Conservation (phyloP, 805 yeast species). For the Ogataea zsoltii region DNA sequence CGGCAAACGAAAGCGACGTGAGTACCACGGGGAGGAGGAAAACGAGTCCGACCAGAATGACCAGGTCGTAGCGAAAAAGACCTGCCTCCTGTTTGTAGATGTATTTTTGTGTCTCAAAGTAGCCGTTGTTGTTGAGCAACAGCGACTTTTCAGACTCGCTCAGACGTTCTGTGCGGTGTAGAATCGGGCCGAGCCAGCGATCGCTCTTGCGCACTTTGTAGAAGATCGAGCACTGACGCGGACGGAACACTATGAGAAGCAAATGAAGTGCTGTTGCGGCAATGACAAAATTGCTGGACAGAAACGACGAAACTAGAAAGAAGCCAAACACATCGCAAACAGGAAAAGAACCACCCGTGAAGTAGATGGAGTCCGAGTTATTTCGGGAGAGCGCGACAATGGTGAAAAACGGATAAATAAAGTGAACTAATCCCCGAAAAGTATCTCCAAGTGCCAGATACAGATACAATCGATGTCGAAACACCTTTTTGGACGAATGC, state of each 20-base stretch:
- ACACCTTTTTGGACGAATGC: conserved; percentile 16
- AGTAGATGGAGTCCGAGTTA: conserved; percentile 7
- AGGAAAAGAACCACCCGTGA: conserved; percentile 9
- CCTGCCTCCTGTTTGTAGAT: conserved; percentile 22
- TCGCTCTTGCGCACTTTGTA: conserved; percentile 7
- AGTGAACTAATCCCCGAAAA: conserved; percentile 13
- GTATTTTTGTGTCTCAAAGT: conserved; percentile 11
- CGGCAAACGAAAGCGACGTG: conserved; percentile 12
- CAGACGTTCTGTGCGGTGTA: conserved; percentile 1
- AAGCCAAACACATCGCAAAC: conserved; percentile 24
- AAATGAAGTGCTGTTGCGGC: conserved; percentile 22
- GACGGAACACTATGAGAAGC: conserved; percentile 12
- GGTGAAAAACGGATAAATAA: conserved; percentile 18
- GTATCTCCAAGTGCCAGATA: conserved; percentile 16
- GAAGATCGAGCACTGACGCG: conserved; percentile 7
- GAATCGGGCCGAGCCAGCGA: neutral
- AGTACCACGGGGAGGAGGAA: conserved; percentile 12
- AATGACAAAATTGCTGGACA: conserved; percentile 20
- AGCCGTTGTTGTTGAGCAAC: conserved; percentile 15
- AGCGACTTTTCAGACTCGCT: conserved; percentile 11
- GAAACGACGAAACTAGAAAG: conserved; percentile 15
- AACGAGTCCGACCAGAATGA: conserved; percentile 1
- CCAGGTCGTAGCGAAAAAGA: conserved; percentile 14
- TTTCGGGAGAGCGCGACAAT: conserved; percentile 8
- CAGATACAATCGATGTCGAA: conserved; percentile 18